phyloP scores from a whole-genome alignment of 768 basidiomycete genomes.

The Hericium erinaceus region DNA sequence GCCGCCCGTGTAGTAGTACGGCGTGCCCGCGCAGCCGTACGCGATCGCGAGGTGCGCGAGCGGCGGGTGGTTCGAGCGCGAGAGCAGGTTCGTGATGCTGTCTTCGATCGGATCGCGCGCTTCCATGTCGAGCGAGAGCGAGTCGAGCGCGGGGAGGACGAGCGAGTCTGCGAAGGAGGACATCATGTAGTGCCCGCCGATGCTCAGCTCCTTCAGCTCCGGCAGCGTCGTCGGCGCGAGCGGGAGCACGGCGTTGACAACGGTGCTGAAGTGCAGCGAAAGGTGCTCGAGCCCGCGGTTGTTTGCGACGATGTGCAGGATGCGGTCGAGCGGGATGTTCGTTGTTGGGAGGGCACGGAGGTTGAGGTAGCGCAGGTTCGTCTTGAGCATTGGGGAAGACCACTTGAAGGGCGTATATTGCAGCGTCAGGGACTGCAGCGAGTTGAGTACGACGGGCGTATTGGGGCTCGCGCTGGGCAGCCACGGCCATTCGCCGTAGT shows the following conservation, averaged over 20 bases:
- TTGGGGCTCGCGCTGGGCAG: constrained; percentile 42
- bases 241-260: constrained; percentile 55
- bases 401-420: constrained; percentile 72
- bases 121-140: constrained; percentile 61
- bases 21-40: constrained; percentile 34
- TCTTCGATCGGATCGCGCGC: constrained; percentile 70
- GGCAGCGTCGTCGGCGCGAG: constrained; percentile 43
- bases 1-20: constrained; percentile 50
- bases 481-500: constrained; percentile 64
- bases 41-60: constrained; percentile 54
- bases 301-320: constrained; percentile 52
- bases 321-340: constrained; percentile 56
- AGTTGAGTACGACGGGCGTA: constrained; percentile 30
- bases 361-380: constrained; percentile 46
- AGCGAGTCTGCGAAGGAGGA: constrained; percentile 53
- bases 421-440: constrained; percentile 49
- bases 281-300: constrained; percentile 50
- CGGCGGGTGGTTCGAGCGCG: constrained; percentile 49
- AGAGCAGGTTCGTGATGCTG: constrained; percentile 48
- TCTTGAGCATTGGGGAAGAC: constrained; percentile 63
- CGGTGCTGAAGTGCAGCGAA: constrained; percentile 52
- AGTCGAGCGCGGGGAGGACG: constrained; percentile 45
- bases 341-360: constrained; percentile 57
- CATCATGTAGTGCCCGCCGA: constrained; percentile 64
- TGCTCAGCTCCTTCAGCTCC: constrained; percentile 41